Percentiles rank a stretch among this genome's conserved stretches.
Evolutionary conservation across 2,329 filamentous ascomycete genomes (phyloP).

Genomic region (Pseudocercospora crystallina): DNA sequence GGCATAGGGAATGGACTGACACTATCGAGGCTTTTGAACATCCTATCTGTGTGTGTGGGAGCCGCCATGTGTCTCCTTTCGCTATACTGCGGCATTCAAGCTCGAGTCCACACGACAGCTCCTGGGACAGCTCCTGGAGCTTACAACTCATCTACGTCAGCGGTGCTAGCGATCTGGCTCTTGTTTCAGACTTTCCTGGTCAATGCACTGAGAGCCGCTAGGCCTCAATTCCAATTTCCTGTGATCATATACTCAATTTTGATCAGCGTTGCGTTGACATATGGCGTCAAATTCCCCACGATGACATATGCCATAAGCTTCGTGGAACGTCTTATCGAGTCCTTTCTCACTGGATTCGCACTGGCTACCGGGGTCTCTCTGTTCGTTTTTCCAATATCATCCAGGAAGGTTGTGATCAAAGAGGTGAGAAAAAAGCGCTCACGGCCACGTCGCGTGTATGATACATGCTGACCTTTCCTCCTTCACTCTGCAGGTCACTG

Average conservation of each 20-base stretch:
- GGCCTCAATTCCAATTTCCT: conserved; percentile 66
- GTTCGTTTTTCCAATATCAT: conserved; percentile 66
- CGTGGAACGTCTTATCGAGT: conserved; percentile 56
- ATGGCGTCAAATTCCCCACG: conserved; percentile 56
- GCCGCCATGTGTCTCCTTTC: conserved; percentile 61
- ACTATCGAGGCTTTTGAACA: conserved; percentile 63
- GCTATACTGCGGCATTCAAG: conserved; percentile 64
- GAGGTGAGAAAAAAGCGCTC: conserved; percentile 47
- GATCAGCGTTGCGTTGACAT: conserved; percentile 62
- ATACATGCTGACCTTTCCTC: too few relatives aligned
- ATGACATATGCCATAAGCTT: conserved; percentile 56
- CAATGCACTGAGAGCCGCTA: conserved; percentile 65
- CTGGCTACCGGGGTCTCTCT: conserved; percentile 64
- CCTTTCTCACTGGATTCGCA: conserved; percentile 65
- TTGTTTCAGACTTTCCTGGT: conserved; percentile 68
- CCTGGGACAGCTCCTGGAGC: conserved; percentile 29
- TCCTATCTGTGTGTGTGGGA: conserved; percentile 57
- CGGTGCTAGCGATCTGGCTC: conserved; percentile 68
- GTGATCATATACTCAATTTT: conserved; percentile 70
- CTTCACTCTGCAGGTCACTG: conserved; percentile 30
- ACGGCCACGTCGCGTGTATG: too few relatives aligned
- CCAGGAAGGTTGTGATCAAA: conserved; percentile 62
- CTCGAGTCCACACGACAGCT: conserved; percentile 57
- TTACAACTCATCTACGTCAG: conserved; percentile 73
- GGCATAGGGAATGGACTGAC: conserved; percentile 19